phyloP scores from a whole-genome alignment of 306 rosid species.

The Quercus berberidifolia region DNA sequence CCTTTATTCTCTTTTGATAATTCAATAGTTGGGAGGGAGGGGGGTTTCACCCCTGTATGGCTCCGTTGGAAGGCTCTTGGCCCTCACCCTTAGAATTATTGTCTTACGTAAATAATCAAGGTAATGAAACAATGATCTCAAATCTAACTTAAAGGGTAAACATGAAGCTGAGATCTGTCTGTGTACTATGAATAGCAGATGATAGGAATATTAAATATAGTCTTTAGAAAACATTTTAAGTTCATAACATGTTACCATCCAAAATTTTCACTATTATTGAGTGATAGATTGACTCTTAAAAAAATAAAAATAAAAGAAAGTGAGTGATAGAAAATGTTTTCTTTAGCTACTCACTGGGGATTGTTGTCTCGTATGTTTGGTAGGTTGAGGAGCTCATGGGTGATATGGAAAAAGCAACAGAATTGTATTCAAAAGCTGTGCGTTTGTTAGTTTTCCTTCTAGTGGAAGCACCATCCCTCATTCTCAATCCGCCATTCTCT shows the following conservation, averaged over 20 bases:
- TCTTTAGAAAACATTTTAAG: not conserved
- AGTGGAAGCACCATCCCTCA: constrained; percentile 89
- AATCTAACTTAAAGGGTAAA: not conserved
- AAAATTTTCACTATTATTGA: not conserved
- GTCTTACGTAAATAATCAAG: not conserved
- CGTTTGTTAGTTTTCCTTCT: constrained; percentile 68
- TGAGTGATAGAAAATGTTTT: constrained; percentile 6
- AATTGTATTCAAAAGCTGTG: constrained; percentile 70
- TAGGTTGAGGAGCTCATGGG: constrained; percentile 99
- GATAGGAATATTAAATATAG: not conserved
- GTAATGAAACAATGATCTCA: not conserved
- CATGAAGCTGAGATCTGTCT: not conserved
- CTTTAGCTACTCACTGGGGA: constrained; percentile 2
- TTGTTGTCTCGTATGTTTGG: constrained; percentile 19
- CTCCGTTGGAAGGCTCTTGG: too few species aligned
- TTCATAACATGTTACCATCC: not conserved
- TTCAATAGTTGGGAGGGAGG: too few species aligned
- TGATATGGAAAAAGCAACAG: constrained; percentile 69
- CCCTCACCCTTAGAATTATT: not conserved
- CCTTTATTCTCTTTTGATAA: too few species aligned
- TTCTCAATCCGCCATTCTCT: constrained; percentile 88
- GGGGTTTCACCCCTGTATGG: too few species aligned
- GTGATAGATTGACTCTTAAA: not conserved
- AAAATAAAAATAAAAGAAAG: not conserved
- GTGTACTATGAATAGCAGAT: not conserved